Evolutionary conservation across 169 alveolate genomes (phyloP).

Genomic region (Haemoproteus tartakovskyi): DNA sequence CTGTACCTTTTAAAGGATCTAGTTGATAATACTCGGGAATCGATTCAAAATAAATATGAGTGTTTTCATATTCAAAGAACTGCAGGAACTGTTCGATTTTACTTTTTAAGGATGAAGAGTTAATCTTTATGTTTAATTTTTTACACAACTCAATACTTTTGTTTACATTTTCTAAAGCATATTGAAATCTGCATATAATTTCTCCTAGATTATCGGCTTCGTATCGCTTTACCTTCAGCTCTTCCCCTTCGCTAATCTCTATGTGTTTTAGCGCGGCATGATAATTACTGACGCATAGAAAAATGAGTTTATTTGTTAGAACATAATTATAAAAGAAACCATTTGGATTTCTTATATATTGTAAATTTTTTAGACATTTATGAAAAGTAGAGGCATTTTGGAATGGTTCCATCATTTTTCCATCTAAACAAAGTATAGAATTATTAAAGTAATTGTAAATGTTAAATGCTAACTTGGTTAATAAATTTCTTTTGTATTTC

Average conservation of each 20-base stretch:
- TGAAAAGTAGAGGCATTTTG: neutral
- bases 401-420: slow-evolving; percentile 15
- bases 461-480: slow-evolving; percentile 27
- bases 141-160: slow-evolving; percentile 28
- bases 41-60: slow-evolving; percentile 45
- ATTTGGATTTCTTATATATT: slow-evolving; percentile 10
- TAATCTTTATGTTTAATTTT: slow-evolving; percentile 9
- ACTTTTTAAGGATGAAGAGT: slow-evolving; percentile 4
- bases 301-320: slow-evolving; percentile 11
- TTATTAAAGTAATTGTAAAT: slow-evolving; percentile 33
- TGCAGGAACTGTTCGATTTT: slow-evolving; percentile 6
- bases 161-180: slow-evolving; percentile 20
- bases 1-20: slow-evolving; percentile 24
- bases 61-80: slow-evolving; percentile 40
- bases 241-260: neutral
- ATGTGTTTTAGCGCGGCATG: slow-evolving; percentile 43
- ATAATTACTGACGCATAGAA: slow-evolving; percentile 35
- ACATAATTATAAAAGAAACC: slow-evolving; percentile 35
- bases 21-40: slow-evolving; percentile 35
- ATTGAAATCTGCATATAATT: slow-evolving; percentile 38
- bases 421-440: slow-evolving; percentile 19
- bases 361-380: slow-evolving; percentile 8
- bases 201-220: slow-evolving; percentile 49
- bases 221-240: slow-evolving; percentile 24
- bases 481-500: slow-evolving; percentile 44